phyloP scores from a whole-genome alignment of 768 basidiomycete species.

The Leccinum broughii region DNA sequence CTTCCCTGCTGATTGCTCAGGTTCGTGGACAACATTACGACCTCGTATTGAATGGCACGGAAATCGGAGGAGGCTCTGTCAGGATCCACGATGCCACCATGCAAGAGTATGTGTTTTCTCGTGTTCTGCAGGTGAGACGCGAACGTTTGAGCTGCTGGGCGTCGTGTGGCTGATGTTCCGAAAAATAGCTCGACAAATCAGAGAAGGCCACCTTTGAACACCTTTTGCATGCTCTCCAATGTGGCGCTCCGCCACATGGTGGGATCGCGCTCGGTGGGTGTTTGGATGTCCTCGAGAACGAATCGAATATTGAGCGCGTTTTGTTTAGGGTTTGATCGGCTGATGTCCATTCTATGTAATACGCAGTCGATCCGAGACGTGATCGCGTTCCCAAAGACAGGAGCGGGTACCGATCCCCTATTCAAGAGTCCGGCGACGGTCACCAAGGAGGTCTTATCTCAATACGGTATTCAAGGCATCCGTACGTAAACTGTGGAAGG shows the following conservation, averaged over 20 bases:
- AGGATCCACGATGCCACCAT: constrained; percentile 85
- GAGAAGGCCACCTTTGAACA: constrained; percentile 81
- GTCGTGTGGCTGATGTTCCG: constrained; percentile 13
- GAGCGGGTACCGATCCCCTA: constrained; percentile 78
- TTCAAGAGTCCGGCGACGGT: constrained; percentile 84
- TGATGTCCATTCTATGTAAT: constrained; percentile 89
- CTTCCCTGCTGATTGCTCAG: constrained; percentile 37
- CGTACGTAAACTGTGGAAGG: constrained; percentile 10
- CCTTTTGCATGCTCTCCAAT: constrained; percentile 80
- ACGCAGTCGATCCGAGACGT: constrained; percentile 90
- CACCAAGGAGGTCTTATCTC: constrained; percentile 48
- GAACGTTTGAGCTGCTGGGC: constrained; percentile 5
- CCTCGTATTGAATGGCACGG: constrained; percentile 89
- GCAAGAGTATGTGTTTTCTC: constrained; percentile 78
- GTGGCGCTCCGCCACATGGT: constrained; percentile 94
- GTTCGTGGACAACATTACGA: constrained; percentile 97
- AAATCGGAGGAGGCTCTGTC: constrained; percentile 93
- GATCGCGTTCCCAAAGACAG: constrained; percentile 95
- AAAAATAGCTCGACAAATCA: constrained; percentile 62
- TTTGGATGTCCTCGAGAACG: constrained; percentile 12
- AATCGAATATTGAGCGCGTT: constrained; percentile 7
- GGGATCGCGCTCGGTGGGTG: constrained; percentile 85
- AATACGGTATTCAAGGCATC: constrained; percentile 59
- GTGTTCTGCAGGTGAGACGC: constrained; percentile 70
- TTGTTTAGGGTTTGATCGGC: constrained; percentile 80